Conservation (phyloP, 306 rosid species). For the Quercus cerris region DNA sequence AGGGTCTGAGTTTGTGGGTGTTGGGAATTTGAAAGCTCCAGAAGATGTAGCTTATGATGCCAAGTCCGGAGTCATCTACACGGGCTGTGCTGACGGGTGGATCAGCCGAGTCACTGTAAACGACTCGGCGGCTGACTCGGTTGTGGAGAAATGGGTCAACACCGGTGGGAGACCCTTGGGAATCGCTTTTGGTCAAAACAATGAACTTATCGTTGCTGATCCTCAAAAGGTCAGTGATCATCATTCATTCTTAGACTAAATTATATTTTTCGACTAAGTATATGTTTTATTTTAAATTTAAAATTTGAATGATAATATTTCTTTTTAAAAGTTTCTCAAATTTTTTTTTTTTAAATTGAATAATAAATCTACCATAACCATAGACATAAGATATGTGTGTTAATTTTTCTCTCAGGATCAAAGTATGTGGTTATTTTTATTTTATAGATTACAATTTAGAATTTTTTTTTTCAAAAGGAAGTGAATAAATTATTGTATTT, state of each 20-base stretch:
- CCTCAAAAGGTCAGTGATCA: slow-evolving; percentile 33
- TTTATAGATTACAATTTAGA: too few relatives aligned
- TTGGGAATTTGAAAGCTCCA: slow-evolving; percentile 32
- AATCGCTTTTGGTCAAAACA: slow-evolving; percentile 26
- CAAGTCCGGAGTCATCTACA: slow-evolving; percentile 41
- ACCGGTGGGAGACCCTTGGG: slow-evolving; percentile 87
- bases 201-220: slow-evolving; percentile 49
- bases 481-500: too few relatives aligned
- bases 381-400: too few relatives aligned
- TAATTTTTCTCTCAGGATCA: too few relatives aligned
- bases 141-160: slow-evolving; percentile 55
- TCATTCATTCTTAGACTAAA: neutral
- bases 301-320: too few relatives aligned
- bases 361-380: too few relatives aligned
- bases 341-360: too few relatives aligned
- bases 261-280: too few relatives aligned
- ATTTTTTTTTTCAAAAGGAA: too few relatives aligned
- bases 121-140: slow-evolving; percentile 39
- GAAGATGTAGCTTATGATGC: slow-evolving; percentile 57
- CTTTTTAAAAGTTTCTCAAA: too few relatives aligned
- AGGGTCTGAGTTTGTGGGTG: slow-evolving; percentile 38
- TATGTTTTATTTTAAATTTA: too few relatives aligned
- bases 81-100: slow-evolving; percentile 78
- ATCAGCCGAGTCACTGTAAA: slow-evolving; percentile 50
- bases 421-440: too few relatives aligned